Base-by-base conservation (phyloP, 208 protist genomes). In the Porcisia hertigi region DNA sequence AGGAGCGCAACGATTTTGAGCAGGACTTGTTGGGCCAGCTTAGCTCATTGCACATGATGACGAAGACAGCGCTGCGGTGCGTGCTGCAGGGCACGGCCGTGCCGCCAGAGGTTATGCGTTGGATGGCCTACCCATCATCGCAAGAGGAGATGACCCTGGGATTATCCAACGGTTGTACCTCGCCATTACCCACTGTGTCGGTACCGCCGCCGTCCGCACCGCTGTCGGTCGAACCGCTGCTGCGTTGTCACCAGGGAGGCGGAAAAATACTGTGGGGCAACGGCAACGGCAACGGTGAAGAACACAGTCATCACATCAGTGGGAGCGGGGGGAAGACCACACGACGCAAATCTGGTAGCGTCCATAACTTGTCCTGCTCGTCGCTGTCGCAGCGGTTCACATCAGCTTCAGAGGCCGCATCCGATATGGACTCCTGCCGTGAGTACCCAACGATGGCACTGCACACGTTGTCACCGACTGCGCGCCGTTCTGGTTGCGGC, bases 1-100 rank as follows among this genome's bases (percentile, higher is more conserved):
- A 81, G 39, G 63, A 67, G 14, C 89, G 91, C 39, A 71, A 80
- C 8, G 72, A 84, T 20, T 20, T 93, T 8, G 79, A 91, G 49
- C 58, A 60, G 0, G 36, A 79, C 18, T 53, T 71, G 47, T 79
- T 57, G 79, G 69, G 71, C 54, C 12, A 73, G 11, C 67, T 83
- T 16, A 76, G 41, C 77, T 54, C 58, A 30, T 39, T 80, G 16
- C 65, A 85, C 41, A 74, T 54, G 14, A 76, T 76, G 54, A 41
- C 55, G 30, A 70, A 83, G 58, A 72, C 60, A 2, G 59, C 67
- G 67, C 55, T 78, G 71, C 54, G 62, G 36, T 78, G 73, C 39
- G 66, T 77, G 53, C 64, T 45, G 45, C 58, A 36, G 9, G 73
- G 73, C 14, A 41, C 59, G 1, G 60, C 67, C 12, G 73, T 75